Percentiles rank a stretch among this genome's conserved stretches.
Evolutionary conservation across 2,329 filamentous ascomycete genomes (phyloP).

Genomic region (Colletotrichum theobromicola): DNA sequence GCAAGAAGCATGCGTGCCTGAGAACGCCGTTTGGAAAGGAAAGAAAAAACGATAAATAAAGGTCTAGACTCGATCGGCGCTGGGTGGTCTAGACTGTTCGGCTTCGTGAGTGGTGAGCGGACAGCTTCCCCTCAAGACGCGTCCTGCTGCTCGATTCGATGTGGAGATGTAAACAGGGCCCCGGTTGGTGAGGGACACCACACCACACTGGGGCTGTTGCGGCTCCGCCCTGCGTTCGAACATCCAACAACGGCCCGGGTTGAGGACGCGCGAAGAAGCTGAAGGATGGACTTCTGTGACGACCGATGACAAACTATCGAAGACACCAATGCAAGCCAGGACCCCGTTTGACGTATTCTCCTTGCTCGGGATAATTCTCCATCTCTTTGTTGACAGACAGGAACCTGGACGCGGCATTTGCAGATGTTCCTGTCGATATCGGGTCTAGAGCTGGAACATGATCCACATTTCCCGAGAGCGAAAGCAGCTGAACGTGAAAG

Average conservation of each 20-base stretch:
- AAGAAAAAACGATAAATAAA: not conserved
- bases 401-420: not conserved
- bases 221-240: not conserved
- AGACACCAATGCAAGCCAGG: not conserved
- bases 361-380: not conserved
- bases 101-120: not conserved
- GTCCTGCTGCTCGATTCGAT: not conserved
- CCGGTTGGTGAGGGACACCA: not conserved
- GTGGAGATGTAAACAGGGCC: not conserved
- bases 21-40: not conserved
- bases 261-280: not conserved
- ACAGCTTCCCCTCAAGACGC: not conserved
- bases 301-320: not conserved
- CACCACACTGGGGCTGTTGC: not conserved
- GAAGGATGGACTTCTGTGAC: not conserved
- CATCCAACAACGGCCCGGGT: not conserved
- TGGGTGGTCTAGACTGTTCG: not conserved
- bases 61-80: conserved; percentile 5
- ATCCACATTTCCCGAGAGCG: not conserved
- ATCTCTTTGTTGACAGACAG: not conserved
- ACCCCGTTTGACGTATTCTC: not conserved
- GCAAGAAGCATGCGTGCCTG: conserved; percentile 8
- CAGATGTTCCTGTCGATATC: not conserved
- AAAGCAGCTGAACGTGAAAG: not conserved
- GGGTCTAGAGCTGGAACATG: not conserved